phyloP scores from a whole-genome alignment of 2,329 filamentous ascomycete genomes.

The Metarhizium brunneum region DNA sequence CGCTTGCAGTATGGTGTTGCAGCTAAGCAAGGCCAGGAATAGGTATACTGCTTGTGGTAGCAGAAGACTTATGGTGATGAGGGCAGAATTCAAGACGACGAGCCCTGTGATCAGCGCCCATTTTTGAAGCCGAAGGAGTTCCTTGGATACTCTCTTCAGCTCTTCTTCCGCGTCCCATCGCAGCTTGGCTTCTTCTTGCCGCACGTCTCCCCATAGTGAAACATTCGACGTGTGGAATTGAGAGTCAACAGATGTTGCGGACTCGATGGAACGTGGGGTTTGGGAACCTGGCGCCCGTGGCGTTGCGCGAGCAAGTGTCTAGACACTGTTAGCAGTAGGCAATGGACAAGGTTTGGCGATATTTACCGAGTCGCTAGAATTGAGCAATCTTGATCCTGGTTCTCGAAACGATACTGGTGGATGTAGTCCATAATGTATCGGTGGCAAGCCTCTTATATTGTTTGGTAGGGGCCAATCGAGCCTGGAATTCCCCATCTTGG shows the following conservation, averaged over 20 bases:
- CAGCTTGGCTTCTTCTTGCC: slow-evolving; percentile 28
- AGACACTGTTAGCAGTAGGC: not conserved
- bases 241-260: slow-evolving; percentile 8
- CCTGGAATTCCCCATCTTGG: not conserved
- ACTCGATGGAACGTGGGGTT: slow-evolving; percentile 18
- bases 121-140: slow-evolving; percentile 28
- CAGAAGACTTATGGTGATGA: slow-evolving; percentile 26
- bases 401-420: slow-evolving; percentile 9
- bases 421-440: not conserved
- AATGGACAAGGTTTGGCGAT: not conserved
- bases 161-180: slow-evolving; percentile 31
- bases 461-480: not conserved
- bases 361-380: slow-evolving; percentile 22
- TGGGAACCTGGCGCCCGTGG: slow-evolving; percentile 13
- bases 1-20: slow-evolving; percentile 32
- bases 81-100: slow-evolving; percentile 21
- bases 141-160: slow-evolving; percentile 27
- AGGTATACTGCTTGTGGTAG: slow-evolving; percentile 33
- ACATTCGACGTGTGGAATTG: slow-evolving; percentile 22
- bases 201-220: slow-evolving; percentile 26
- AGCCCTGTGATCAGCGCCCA: slow-evolving; percentile 28
- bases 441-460: not conserved
- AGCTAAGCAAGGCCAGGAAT: slow-evolving; percentile 35
- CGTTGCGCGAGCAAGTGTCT: slow-evolving; percentile 23
- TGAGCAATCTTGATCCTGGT: slow-evolving; percentile 8